A percentile compares a stretch with the other conserved stretches of the same genome.
Conservation (phyloP, 192 early-diverging fungal genomes). For the Geosiphon pyriformis region DNA sequence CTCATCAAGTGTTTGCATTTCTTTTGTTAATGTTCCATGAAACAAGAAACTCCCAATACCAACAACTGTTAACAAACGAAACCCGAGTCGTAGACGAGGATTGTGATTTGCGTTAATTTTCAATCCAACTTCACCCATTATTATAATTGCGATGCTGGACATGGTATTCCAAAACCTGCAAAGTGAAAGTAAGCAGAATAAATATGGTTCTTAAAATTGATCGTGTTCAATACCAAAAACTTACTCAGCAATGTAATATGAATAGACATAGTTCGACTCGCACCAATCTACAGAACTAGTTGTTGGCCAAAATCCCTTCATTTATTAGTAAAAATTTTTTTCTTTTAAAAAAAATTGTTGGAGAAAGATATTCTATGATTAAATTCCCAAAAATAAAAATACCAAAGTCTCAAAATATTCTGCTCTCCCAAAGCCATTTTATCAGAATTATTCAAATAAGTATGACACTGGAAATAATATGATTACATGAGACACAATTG, state of each 20-base stretch:
- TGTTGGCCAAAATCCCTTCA: slow-evolving; percentile 36
- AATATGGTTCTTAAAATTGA: not conserved
- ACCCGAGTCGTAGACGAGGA: slow-evolving; percentile 47
- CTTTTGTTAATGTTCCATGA: slow-evolving; percentile 67
- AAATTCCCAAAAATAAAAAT: no score
- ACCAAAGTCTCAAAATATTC: no score
- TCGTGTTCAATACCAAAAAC: not conserved
- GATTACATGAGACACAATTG: no score
- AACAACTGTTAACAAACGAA: slow-evolving; percentile 59
- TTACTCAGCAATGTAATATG: slow-evolving; percentile 51
- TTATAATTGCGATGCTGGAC: slow-evolving; percentile 62
- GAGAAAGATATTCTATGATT: no score
- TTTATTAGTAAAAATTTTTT: no score
- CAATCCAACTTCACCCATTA: slow-evolving; percentile 52
- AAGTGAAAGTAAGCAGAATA: not conserved
- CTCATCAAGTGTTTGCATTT: slow-evolving; percentile 66
- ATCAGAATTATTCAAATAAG: no score
- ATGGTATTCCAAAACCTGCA: slow-evolving; percentile 49
- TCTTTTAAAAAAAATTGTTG: no score
- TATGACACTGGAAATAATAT: no score
- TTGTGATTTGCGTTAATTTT: slow-evolving; percentile 39
- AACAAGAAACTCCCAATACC: slow-evolving; percentile 74
- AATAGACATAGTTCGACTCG: slow-evolving; percentile 46
- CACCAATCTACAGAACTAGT: slow-evolving; percentile 39
- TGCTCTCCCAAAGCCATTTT: no score